Evolutionary conservation across 306 rosid genomes (phyloP).

Genomic region (Vigna trinervia): DNA sequence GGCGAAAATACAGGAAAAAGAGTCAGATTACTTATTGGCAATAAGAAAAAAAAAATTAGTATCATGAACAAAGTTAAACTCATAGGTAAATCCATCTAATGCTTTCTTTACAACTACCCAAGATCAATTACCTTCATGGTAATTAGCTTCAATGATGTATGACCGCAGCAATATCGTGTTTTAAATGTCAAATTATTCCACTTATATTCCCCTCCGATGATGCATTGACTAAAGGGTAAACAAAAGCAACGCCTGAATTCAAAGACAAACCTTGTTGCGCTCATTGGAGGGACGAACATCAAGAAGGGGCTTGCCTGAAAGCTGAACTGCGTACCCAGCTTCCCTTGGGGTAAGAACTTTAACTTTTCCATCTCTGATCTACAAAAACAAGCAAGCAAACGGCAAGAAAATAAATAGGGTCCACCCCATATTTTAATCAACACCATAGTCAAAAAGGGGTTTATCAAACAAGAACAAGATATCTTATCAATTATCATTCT

Average conservation of each 20-base stretch:
- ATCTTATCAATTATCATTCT: neutral
- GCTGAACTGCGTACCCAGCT: slow-evolving; percentile 95
- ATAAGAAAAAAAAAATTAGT: slow-evolving; percentile 20
- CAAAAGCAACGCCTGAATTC: neutral
- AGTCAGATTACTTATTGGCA: slow-evolving; percentile 27
- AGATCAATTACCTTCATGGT: slow-evolving; percentile 13
- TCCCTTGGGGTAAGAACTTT: slow-evolving; percentile 84
- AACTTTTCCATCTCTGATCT: slow-evolving; percentile 86
- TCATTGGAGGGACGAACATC: slow-evolving; percentile 95
- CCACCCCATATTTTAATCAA: neutral
- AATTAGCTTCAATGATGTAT: neutral
- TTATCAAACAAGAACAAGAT: neutral
- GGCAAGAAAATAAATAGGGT: slow-evolving; percentile 6
- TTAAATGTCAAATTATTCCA: slow-evolving; percentile 18
- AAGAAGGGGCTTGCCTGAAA: slow-evolving; percentile 84
- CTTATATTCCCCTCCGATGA: slow-evolving; percentile 11
- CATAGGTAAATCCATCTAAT: slow-evolving; percentile 11
- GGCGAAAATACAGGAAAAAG: neutral
- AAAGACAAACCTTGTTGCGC: slow-evolving; percentile 68
- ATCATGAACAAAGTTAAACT: neutral
- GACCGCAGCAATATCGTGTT: slow-evolving; percentile 24
- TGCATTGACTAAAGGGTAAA: neutral
- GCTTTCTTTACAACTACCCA: slow-evolving; percentile 21
- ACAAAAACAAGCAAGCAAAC: slow-evolving; percentile 39
- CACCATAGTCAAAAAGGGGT: neutral